Conservation (phyloP, 2,329 filamentous ascomycete species). For the Magnaporthiopsis rhizophila region DNA sequence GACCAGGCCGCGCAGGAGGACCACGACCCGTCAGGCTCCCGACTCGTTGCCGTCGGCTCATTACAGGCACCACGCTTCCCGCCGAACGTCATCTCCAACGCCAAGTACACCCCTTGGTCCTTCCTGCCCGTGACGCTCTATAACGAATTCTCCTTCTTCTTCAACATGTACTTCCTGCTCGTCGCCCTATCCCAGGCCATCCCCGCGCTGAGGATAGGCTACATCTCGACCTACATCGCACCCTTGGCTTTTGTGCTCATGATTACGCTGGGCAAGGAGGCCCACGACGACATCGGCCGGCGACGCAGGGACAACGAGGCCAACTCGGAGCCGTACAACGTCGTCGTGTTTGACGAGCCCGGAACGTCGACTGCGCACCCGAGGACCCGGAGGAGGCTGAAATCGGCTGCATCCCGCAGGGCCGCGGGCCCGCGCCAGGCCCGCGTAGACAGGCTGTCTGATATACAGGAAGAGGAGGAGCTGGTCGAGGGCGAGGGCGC, state of each 20-base stretch:
- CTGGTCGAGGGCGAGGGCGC: slow-evolving; percentile 34
- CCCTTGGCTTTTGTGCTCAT: slow-evolving; percentile 85
- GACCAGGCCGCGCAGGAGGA: slow-evolving; percentile 36
- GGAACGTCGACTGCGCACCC: slow-evolving; percentile 22
- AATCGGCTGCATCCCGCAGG: slow-evolving; percentile 33
- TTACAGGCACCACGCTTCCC: slow-evolving; percentile 70
- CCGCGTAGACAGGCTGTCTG: slow-evolving; percentile 42
- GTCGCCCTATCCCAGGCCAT: slow-evolving; percentile 93
- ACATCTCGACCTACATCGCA: slow-evolving; percentile 88
- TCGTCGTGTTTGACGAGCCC: slow-evolving; percentile 63
- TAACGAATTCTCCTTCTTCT: slow-evolving; percentile 99
- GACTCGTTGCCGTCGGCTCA: slow-evolving; percentile 69
- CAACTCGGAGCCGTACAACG: slow-evolving; percentile 81
- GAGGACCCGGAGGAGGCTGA: slow-evolving; percentile 35
- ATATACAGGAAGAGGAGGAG: slow-evolving; percentile 64
- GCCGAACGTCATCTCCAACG: slow-evolving; percentile 87
- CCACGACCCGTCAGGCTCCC: slow-evolving; percentile 60
- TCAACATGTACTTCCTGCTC: slow-evolving; percentile 97
- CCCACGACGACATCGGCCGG: slow-evolving; percentile 83
- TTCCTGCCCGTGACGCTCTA: slow-evolving; percentile 93
- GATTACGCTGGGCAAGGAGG: slow-evolving; percentile 93
- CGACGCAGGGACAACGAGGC: slow-evolving; percentile 85
- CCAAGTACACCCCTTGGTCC: slow-evolving; percentile 92
- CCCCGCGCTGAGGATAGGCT: slow-evolving; percentile 82
- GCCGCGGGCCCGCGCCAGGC: slow-evolving; percentile 23